Conservation (phyloP, 1,139 yeast genomes). For the Hanseniaspora uvarum region DNA sequence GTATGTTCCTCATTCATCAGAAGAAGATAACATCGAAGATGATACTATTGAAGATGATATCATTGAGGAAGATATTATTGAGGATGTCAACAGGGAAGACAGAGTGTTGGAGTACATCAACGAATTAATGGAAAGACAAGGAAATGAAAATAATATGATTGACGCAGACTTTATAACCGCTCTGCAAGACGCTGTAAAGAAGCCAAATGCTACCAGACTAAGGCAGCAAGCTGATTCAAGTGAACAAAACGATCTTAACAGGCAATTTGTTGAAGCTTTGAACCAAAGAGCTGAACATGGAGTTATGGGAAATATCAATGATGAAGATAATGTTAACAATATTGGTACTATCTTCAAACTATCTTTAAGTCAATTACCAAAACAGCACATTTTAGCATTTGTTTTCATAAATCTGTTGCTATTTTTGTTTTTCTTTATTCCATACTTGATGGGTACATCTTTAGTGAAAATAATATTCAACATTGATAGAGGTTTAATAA, state of each 20-base stretch:
- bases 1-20: neutral
- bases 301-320: slow-evolving; percentile 15
- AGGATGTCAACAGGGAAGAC: slow-evolving; percentile 12
- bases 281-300: slow-evolving; percentile 12
- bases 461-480: slow-evolving; percentile 24
- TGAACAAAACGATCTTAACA: neutral
- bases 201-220: neutral
- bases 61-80: slow-evolving; percentile 15
- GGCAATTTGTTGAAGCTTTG: slow-evolving; percentile 10
- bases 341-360: slow-evolving; percentile 13
- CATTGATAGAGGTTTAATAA: slow-evolving; percentile 18
- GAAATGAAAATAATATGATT: neutral
- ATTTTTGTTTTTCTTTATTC: slow-evolving; percentile 4
- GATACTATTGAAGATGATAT: neutral
- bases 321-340: slow-evolving; percentile 20
- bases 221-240: neutral
- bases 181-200: neutral
- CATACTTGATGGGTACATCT: slow-evolving; percentile 18
- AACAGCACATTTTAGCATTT: slow-evolving; percentile 1
- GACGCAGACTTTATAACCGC: neutral
- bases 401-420: slow-evolving; percentile 1
- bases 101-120: slow-evolving; percentile 15
- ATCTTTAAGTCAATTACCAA: slow-evolving; percentile 5
- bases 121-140: neutral
- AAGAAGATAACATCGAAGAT: neutral